These are phyloP conservation scores for Pholiota microspora DNA, from an alignment of 768 basidiomycete genomes.

Conservation along the genomic window DNA sequence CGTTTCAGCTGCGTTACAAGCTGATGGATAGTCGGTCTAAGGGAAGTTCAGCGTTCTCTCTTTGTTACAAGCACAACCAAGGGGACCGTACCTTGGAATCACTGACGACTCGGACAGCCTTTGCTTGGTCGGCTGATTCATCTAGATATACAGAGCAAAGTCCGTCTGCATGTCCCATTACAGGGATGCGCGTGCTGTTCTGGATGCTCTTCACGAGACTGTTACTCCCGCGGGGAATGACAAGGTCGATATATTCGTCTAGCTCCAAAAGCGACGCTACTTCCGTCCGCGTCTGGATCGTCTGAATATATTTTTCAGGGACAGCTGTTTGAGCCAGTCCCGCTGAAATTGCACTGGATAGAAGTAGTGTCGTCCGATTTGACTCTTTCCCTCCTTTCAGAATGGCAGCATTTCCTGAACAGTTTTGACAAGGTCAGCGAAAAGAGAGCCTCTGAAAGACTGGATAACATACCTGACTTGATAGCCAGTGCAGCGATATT, in stretches of 20 bases:
- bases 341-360: slow-evolving; percentile 76
- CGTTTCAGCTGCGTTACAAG: slow-evolving; percentile 92
- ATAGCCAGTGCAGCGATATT: slow-evolving; percentile 96
- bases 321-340: slow-evolving; percentile 74
- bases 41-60: no score
- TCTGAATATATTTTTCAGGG: slow-evolving; percentile 82
- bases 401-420: slow-evolving; percentile 90
- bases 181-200: slow-evolving; percentile 86
- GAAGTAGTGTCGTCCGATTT: slow-evolving; percentile 68
- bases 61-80: no score
- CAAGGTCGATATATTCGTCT: slow-evolving; percentile 93
- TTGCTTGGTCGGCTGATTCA: slow-evolving; percentile 71
- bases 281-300: slow-evolving; percentile 88
- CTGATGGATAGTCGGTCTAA: slow-evolving; percentile 94
- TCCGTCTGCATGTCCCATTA: slow-evolving; percentile 99
- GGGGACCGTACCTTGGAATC: slow-evolving; percentile 79
- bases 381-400: slow-evolving; percentile 98
- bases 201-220: slow-evolving; percentile 87
- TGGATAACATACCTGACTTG: slow-evolving; percentile 74
- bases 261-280: slow-evolving; percentile 83
- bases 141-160: slow-evolving; percentile 91
- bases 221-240: slow-evolving; percentile 95
- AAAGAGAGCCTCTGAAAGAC: neutral
- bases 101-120: slow-evolving; percentile 77
- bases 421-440: neutral